Percentiles rank a stretch among this genome's conserved stretches.
Evolutionary conservation across 2,329 filamentous ascomycete species (phyloP).

Genomic region (Coniochaeta prunicola): DNA sequence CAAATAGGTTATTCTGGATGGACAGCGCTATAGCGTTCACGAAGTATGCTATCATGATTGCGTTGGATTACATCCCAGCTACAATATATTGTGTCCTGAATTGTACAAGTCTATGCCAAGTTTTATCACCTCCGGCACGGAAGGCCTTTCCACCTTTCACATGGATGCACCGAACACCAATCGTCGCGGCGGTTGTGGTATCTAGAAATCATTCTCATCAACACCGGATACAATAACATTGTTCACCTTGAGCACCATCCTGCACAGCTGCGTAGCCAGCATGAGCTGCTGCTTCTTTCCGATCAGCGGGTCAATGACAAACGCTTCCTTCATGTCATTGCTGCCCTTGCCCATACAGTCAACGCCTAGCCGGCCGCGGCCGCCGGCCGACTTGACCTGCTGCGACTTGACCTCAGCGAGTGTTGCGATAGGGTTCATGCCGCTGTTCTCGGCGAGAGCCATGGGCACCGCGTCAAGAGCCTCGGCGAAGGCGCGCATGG

Average conservation of each 20-base stretch:
- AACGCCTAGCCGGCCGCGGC: conserved; percentile 68
- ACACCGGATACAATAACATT: conserved; percentile 89
- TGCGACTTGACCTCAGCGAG: conserved; percentile 92
- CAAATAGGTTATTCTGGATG: not conserved
- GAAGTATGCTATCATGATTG: not conserved
- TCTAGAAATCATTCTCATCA: conserved; percentile 80
- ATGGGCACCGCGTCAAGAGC: conserved; percentile 90
- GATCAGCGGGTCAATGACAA: conserved; percentile 96
- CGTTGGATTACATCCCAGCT: not conserved
- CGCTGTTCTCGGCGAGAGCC: conserved; percentile 95
- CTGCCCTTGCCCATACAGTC: conserved; percentile 95
- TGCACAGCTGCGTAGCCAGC: conserved; percentile 92
- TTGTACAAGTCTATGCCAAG: not conserved
- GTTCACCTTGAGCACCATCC: conserved; percentile 97
- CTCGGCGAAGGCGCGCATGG: conserved; percentile 96
- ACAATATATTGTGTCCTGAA: not conserved
- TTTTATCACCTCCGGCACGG: not conserved
- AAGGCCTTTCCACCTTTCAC: not conserved
- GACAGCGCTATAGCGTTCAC: not conserved
- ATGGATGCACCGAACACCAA: not conserved
- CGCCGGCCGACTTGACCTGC: conserved; percentile 68
- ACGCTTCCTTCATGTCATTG: conserved; percentile 97
- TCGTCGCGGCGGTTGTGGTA: not conserved
- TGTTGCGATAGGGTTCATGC: conserved; percentile 90
- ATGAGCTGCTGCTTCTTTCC: conserved; percentile 96